A percentile compares a stretch with the other conserved stretches of the same genome.
phyloP scores from a whole-genome alignment of 1,139 yeast species.

The Diutina pseudorugosa region DNA sequence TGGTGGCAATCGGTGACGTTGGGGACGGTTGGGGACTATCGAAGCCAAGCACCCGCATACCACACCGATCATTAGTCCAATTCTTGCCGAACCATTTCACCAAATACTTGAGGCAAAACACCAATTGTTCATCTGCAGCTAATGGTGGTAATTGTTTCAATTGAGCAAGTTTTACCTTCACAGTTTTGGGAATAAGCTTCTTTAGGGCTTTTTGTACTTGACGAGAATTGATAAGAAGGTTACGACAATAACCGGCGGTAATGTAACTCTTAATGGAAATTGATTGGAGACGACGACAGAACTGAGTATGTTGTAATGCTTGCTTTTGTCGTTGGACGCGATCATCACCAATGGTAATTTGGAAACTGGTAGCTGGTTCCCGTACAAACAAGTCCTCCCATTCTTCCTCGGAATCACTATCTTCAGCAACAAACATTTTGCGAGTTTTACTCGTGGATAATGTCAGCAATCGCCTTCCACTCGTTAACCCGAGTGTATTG shows the following conservation, averaged over 20 bases:
- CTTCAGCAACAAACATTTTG: not conserved
- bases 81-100: slow-evolving; percentile 28
- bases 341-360: not conserved
- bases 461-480: slow-evolving; percentile 1
- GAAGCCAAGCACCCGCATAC: slow-evolving; percentile 22
- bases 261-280: slow-evolving; percentile 14
- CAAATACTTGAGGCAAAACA: slow-evolving; percentile 22
- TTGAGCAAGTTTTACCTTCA: slow-evolving; percentile 6
- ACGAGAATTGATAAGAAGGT: slow-evolving; percentile 13
- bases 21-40: slow-evolving; percentile 11
- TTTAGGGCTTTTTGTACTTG: slow-evolving; percentile 15
- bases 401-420: not conserved
- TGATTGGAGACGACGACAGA: not conserved
- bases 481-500: not conserved
- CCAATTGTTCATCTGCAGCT: slow-evolving; percentile 13
- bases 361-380: not conserved
- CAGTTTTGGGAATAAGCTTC: slow-evolving; percentile 16
- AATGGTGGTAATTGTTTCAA: slow-evolving; percentile 1
- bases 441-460: not conserved
- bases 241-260: slow-evolving; percentile 15
- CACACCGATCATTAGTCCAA: slow-evolving; percentile 21
- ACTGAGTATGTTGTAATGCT: not conserved
- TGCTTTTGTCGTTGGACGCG: not conserved
- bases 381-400: not conserved
- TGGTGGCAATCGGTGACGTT: slow-evolving; percentile 7